Evolutionary conservation across 164 flowering plant species (phyloP).

Genomic region (Cinnamomum micranthum): DNA sequence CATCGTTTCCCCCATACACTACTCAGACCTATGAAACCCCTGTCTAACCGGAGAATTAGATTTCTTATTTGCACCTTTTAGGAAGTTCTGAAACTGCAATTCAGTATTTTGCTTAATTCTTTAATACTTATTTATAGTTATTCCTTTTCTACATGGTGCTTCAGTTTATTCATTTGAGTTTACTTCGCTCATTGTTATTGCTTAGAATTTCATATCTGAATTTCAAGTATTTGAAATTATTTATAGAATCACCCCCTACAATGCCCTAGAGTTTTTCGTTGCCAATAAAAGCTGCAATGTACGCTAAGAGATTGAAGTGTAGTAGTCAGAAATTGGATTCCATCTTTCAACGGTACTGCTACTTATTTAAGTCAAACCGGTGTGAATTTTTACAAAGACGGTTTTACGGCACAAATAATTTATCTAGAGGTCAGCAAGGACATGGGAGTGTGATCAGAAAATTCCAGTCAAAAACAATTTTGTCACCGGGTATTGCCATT

Average conservation of each 20-base stretch:
- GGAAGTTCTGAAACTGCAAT: too few relatives aligned
- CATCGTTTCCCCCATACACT: too few relatives aligned
- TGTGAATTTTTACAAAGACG: constrained; percentile 17
- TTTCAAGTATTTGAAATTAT: constrained; percentile 1
- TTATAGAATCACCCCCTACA: not conserved
- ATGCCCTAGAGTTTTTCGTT: not conserved
- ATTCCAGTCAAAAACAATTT: constrained; percentile 17
- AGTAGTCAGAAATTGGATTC: constrained; percentile 41
- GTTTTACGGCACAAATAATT: constrained; percentile 12
- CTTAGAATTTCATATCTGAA: not conserved
- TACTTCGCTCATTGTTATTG: not conserved
- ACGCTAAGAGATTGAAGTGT: constrained; percentile 61
- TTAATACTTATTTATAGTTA: too few relatives aligned
- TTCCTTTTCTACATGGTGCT: too few relatives aligned
- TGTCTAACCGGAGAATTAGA: too few relatives aligned
- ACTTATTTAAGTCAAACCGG: constrained; percentile 23
- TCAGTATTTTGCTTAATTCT: too few relatives aligned
- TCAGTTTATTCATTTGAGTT: too few relatives aligned
- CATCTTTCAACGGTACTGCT: constrained; percentile 30
- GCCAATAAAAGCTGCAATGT: constrained; percentile 44
- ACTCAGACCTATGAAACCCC: too few relatives aligned
- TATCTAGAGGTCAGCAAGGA: constrained; percentile 1
- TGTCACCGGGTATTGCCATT: constrained; percentile 9
- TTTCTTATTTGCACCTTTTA: too few relatives aligned
- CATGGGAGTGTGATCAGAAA: constrained; percentile 25